Evolutionary conservation across 495 filamentous ascomycete genomes (phyloP), one percentile per base, ranked within the genome.

Genomic region (Daldinia loculata): DNA sequence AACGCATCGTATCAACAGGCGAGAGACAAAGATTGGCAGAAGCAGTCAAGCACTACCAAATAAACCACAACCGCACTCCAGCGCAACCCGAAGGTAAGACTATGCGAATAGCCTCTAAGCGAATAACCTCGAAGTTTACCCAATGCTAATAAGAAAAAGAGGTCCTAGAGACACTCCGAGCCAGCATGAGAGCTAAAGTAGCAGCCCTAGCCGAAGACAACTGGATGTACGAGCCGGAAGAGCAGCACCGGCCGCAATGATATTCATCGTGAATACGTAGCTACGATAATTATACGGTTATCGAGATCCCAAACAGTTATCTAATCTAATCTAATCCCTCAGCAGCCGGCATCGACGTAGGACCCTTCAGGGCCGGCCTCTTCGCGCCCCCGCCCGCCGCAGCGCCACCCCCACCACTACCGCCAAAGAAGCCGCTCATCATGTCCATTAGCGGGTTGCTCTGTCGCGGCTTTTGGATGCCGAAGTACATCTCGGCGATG

Each of bases 401-500:
- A 76, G 79, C 80, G 70, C 84, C 74, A 67, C 78, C 76, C 11
- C 69, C 70, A 26, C 82, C 86, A 6, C 87, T 88, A 57, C 93
- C 93, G 6, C 93, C 93, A 77, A 98, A 89, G 86, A 99, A 89
- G 68, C 88, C 92, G 3, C 94, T 92, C 94, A 98, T 97, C 93
- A 99, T 98, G 74, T 98, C 96, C 74, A 98, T 85, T 71, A 98
- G 77, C 7, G 93, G 94, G 76, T 97, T 98, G 45, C 89, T 89
- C 80, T 95, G 92, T 56, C 90, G 84, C 30, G 93, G 94, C 68
- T 94, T 88, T 84, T 90, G 90, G 75, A 99, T 97, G n/a, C 87
- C 89, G 78, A 98, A 99, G 81, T 98, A 99, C 87, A 95, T 94
- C 85, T 98, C 94, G 43, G 91, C 95, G 70, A 98, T 89, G 77